phyloP scores from a whole-genome alignment of 164 flowering plant species.

The Aristolochia contorta region DNA sequence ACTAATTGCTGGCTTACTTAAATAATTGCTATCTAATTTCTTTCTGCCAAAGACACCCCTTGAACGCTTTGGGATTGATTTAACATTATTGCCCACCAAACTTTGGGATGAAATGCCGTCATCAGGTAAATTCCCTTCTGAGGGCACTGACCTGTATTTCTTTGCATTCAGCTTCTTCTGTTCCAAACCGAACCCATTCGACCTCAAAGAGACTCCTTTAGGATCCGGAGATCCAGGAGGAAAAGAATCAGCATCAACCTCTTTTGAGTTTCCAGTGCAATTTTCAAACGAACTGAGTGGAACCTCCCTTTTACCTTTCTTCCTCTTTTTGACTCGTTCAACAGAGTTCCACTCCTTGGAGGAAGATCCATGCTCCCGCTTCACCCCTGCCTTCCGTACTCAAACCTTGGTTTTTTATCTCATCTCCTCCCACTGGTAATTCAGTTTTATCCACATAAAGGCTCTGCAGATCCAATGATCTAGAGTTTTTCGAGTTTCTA shows the following conservation, averaged over 20 bases:
- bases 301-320: constrained; percentile 40
- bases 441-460: constrained; percentile 27
- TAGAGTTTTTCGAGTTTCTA: constrained; percentile 38
- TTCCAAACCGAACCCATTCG: constrained; percentile 6
- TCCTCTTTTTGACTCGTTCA: constrained; percentile 24
- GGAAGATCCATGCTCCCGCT: constrained; percentile 23
- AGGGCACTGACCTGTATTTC: constrained; percentile 4
- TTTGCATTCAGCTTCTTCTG: constrained; percentile 6
- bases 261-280: constrained; percentile 20
- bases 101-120: constrained; percentile 15
- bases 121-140: constrained; percentile 7
- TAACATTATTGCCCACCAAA: constrained; percentile 29
- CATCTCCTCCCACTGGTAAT: constrained; percentile 9
- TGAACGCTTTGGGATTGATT: constrained; percentile 52
- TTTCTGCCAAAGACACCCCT: constrained; percentile 55
- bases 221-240: constrained; percentile 14
- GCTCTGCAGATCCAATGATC: constrained; percentile 60
- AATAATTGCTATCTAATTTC: constrained; percentile 23
- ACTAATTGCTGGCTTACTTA: constrained; percentile 11
- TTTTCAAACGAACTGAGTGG: constrained; percentile 32
- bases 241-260: constrained; percentile 12
- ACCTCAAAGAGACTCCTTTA: constrained; percentile 11
- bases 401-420: background rate
- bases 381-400: constrained; percentile 6
- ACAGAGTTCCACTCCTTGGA: background rate